These are phyloP conservation scores for Ulota crispa DNA, from an alignment of 225 moss, liverwort and hornwort species.

Conservation along the genomic window DNA sequence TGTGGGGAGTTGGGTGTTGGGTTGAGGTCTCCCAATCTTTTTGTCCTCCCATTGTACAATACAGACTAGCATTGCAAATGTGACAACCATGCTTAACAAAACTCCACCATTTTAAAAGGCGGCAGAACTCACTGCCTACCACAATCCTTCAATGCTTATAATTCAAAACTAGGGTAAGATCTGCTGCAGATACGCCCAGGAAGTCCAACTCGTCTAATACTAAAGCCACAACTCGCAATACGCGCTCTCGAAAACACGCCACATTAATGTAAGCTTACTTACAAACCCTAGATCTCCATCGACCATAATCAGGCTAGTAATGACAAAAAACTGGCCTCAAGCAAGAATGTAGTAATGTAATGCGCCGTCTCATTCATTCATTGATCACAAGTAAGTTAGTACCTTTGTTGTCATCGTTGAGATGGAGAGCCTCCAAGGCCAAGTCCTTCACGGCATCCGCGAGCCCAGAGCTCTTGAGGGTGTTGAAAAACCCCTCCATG, in stretches of 20 bases:
- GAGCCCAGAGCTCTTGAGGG: conserved; percentile 51
- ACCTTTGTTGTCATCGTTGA: conserved; percentile 49
- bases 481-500: conserved; percentile 48
- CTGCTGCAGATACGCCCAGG: neutral
- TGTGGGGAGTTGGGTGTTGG: no score
- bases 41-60: no score
- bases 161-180: neutral
- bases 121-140: neutral
- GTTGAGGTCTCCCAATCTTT: no score
- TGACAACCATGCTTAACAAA: neutral
- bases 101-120: neutral
- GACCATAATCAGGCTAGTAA: neutral
- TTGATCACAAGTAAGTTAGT: neutral
- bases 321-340: neutral
- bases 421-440: conserved; percentile 48
- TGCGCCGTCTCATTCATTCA: neutral
- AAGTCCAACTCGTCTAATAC: neutral
- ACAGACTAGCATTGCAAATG: neutral
- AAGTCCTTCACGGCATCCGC: conserved; percentile 44
- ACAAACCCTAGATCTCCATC: conserved; percentile 14
- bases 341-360: neutral
- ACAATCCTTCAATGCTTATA: neutral
- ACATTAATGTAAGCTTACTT: neutral
- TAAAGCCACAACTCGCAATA: neutral
- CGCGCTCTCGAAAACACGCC: neutral